Percentiles rank a stretch among this genome's conserved stretches.
phyloP scores from a whole-genome alignment of 2,329 filamentous ascomycete species.

The Rutstroemia sp. region DNA sequence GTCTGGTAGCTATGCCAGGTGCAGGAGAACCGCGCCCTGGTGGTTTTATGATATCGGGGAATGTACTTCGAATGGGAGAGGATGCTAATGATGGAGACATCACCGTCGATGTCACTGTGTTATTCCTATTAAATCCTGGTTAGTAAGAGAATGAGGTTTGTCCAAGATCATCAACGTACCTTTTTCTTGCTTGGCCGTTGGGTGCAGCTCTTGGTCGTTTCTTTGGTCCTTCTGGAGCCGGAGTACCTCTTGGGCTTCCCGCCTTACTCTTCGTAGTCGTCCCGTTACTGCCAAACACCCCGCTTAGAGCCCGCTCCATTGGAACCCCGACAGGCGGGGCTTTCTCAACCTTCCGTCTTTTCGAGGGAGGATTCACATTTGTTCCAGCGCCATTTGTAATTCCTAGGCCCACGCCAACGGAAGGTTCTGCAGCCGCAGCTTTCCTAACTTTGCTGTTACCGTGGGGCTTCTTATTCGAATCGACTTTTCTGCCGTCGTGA shows the following conservation, averaged over 20 bases:
- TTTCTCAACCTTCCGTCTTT: slow-evolving; percentile 78
- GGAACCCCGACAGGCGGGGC: slow-evolving; percentile 40
- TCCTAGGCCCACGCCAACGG: slow-evolving; percentile 52
- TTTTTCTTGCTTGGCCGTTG: slow-evolving; percentile 71
- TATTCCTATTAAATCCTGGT: slow-evolving; percentile 30
- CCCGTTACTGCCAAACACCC: slow-evolving; percentile 42
- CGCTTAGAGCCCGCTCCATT: slow-evolving; percentile 64
- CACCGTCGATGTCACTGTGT: slow-evolving; percentile 40
- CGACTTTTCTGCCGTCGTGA: slow-evolving; percentile 35
- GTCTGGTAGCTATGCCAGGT: slow-evolving; percentile 48
- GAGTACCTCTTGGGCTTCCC: slow-evolving; percentile 62
- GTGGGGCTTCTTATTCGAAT: slow-evolving; percentile 51
- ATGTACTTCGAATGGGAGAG: slow-evolving; percentile 65
- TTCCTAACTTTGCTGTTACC: slow-evolving; percentile 57
- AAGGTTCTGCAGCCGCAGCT: slow-evolving; percentile 46
- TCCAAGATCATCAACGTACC: slow-evolving; percentile 40
- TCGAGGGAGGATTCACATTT: slow-evolving; percentile 50
- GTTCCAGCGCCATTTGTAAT: slow-evolving; percentile 49
- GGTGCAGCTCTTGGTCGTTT: slow-evolving; percentile 66
- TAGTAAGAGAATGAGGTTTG: background rate
- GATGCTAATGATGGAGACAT: slow-evolving; percentile 67
- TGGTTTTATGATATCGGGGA: slow-evolving; percentile 51
- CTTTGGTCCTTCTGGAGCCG: slow-evolving; percentile 53
- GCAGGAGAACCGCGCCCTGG: slow-evolving; percentile 50
- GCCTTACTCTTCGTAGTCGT: slow-evolving; percentile 47